These are phyloP conservation scores for Pseudocercospora macadamiae DNA, from an alignment of 2,329 filamentous ascomycete species.

Conservation along the genomic window DNA sequence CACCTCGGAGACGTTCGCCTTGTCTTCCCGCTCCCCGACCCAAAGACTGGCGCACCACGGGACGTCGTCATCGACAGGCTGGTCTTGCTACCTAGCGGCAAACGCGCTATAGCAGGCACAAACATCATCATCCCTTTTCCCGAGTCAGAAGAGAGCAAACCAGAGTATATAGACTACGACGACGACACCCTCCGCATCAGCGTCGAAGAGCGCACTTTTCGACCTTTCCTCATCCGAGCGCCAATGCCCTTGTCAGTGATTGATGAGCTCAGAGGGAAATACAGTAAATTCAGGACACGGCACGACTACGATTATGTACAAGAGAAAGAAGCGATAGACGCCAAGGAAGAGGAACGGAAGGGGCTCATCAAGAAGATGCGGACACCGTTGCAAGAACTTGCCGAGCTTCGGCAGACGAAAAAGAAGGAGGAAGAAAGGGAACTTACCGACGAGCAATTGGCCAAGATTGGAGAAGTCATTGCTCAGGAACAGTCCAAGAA, in stretches of 20 bases:
- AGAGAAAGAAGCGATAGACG: slow-evolving; percentile 64
- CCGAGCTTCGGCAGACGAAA: slow-evolving; percentile 43
- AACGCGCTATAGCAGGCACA: slow-evolving; percentile 65
- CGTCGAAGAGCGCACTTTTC: slow-evolving; percentile 74
- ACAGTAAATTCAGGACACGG: slow-evolving; percentile 77
- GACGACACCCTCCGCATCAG: slow-evolving; percentile 75
- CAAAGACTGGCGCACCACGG: slow-evolving; percentile 63
- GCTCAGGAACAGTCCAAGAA: slow-evolving; percentile 26
- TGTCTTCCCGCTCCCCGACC: slow-evolving; percentile 73
- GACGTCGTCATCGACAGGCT: slow-evolving; percentile 72
- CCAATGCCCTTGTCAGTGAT: slow-evolving; percentile 80
- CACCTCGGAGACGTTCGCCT: slow-evolving; percentile 74
- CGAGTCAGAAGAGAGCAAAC: slow-evolving; percentile 44
- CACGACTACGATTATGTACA: slow-evolving; percentile 75
- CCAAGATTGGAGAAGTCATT: slow-evolving; percentile 48
- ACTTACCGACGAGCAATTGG: slow-evolving; percentile 43
- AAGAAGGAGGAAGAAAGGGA: slow-evolving; percentile 42
- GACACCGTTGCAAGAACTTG: slow-evolving; percentile 52
- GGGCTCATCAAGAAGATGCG: slow-evolving; percentile 45
- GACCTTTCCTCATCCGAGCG: slow-evolving; percentile 73
- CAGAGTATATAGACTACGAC: slow-evolving; percentile 56
- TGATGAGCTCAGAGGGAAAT: slow-evolving; percentile 83
- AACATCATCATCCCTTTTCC: slow-evolving; percentile 80
- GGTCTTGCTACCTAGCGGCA: slow-evolving; percentile 37
- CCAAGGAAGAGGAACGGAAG: slow-evolving; percentile 49